phyloP scores from a whole-genome alignment of 441 rosid genomes.

The Pelargonium cotyledonis region DNA sequence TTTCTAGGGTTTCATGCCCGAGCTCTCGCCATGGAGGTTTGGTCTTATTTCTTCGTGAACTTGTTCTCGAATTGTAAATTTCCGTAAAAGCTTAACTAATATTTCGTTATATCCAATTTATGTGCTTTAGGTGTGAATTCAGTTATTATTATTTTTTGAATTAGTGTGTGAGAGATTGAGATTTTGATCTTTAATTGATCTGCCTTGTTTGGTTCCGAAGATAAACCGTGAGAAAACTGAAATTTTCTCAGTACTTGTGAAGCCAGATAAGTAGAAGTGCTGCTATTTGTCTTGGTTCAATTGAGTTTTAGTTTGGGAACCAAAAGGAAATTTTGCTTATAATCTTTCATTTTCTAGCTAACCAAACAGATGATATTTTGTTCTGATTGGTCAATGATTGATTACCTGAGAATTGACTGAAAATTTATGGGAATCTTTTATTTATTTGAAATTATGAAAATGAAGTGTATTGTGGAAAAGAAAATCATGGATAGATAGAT shows the following conservation, averaged over 20 bases:
- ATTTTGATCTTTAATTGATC: conserved; percentile 4
- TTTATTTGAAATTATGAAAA: background rate
- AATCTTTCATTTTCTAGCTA: too few relatives aligned
- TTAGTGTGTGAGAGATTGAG: conserved; percentile 13
- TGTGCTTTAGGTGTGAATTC: conserved; percentile 15
- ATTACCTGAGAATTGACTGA: background rate
- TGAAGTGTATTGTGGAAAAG: background rate
- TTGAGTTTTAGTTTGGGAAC: background rate
- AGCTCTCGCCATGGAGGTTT: conserved; percentile 13
- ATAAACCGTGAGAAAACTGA: conserved; percentile 11
- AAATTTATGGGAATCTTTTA: background rate
- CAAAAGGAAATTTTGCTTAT: background rate
- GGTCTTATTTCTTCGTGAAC: background rate
- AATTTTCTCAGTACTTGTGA: background rate
- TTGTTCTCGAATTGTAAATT: background rate
- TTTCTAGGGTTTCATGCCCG: conserved; percentile 14
- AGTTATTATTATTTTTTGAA: conserved; percentile 9
- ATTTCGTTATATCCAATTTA: conserved; percentile 9
- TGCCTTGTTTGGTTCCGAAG: conserved; percentile 25
- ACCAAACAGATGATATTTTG: background rate
- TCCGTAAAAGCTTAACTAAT: conserved; percentile 14
- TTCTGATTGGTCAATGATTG: background rate
- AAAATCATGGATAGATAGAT: too few relatives aligned
- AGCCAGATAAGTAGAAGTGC: background rate
- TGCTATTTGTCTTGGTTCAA: background rate